Conservation (phyloP, 805 yeast genomes). For the Metschnikowia kunwiensis region DNA sequence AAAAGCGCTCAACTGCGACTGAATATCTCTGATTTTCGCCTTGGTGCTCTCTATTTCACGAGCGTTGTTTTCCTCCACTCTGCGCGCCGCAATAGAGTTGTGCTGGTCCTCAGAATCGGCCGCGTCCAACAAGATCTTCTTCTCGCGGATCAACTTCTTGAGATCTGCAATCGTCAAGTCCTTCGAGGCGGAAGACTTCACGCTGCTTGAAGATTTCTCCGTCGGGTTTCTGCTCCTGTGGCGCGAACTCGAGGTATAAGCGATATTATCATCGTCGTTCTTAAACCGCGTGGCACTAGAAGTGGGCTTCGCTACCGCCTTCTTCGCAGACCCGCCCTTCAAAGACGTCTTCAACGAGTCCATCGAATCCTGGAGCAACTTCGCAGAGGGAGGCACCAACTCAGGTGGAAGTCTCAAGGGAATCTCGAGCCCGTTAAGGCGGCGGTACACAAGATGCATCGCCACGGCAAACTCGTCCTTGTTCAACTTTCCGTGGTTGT, state of each 20-base stretch:
- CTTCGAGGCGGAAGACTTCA: slow-evolving; percentile 26
- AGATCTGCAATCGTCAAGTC: slow-evolving; percentile 51
- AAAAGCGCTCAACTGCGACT: slow-evolving; percentile 32
- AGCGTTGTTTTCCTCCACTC: slow-evolving; percentile 37
- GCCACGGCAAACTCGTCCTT: slow-evolving; percentile 94
- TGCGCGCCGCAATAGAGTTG: slow-evolving; percentile 28
- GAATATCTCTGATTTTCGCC: slow-evolving; percentile 50
- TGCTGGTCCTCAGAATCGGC: slow-evolving; percentile 65
- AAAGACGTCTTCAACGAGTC: slow-evolving; percentile 67
- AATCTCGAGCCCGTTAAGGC: slow-evolving; percentile 82
- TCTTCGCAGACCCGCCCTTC: slow-evolving; percentile 32
- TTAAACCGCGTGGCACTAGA: slow-evolving; percentile 48
- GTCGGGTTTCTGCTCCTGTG: slow-evolving; percentile 42
- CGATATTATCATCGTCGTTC: slow-evolving; percentile 67
- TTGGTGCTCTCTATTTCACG: slow-evolving; percentile 66
- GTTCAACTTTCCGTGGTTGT: slow-evolving; percentile 78
- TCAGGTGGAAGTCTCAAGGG: slow-evolving; percentile 85
- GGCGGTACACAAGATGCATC: slow-evolving; percentile 92
- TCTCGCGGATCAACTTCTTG: slow-evolving; percentile 66
- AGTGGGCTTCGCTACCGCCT: slow-evolving; percentile 20
- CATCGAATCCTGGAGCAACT: slow-evolving; percentile 67
- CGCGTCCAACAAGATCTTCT: slow-evolving; percentile 66
- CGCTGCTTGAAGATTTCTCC: slow-evolving; percentile 13
- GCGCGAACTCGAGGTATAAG: slow-evolving; percentile 68
- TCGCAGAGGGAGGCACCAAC: slow-evolving; percentile 81